Evolutionary conservation across 1,284 basidiomycete species (phyloP), one percentile per base, ranked within the genome.

Genomic region (Trichosporon inkin): DNA sequence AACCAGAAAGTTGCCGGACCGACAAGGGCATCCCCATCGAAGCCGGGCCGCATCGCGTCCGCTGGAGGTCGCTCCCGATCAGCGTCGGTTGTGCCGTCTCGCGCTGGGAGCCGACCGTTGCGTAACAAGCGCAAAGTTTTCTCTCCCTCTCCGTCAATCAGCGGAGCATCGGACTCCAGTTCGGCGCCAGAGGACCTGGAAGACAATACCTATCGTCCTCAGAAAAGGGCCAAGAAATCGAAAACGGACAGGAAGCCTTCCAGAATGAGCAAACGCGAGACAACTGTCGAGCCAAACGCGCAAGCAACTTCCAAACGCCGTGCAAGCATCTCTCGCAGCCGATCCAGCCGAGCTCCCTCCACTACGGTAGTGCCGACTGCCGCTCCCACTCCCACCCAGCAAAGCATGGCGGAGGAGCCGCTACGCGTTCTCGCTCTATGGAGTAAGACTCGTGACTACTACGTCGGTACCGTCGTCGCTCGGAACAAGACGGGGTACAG

Each of bases 111-210:
- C 14, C 55, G 55, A 2, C 60, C 56, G 1, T 32, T 37, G 24
- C 56, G 56, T n/a, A 41, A 49, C 44, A 64, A 64, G 53, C 60
- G 63, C 40, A 64, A 64, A 49, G 44, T 14, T 16, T 10, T 58
- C n/a, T 62, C 63, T 0, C 53, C 60, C 0, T 51, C 55, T 5
- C 60, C 60, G 1, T 49, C 44, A 6, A 28, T 49, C 44, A 24
- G 28, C 11, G 55, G 55, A 2, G 49, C 58, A 16, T 62, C 60
- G 0, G 58, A 56, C 4, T 53, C 60, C n/a, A 60, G 61, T 37
- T 67, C 65, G 17, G 64, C 64, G 2, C 66, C 68, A 0, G 65
- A 66, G 28, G 69, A 70, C 47, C 28, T 37, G 11, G 67, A 66
- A 14, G 69, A 70, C 40, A 60, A 58, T 34, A 58, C 67, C 0